A percentile compares a stretch with the other conserved stretches of the same genome.
Conservation (phyloP, 2,329 filamentous ascomycete genomes). For the Alternaria rosae region DNA sequence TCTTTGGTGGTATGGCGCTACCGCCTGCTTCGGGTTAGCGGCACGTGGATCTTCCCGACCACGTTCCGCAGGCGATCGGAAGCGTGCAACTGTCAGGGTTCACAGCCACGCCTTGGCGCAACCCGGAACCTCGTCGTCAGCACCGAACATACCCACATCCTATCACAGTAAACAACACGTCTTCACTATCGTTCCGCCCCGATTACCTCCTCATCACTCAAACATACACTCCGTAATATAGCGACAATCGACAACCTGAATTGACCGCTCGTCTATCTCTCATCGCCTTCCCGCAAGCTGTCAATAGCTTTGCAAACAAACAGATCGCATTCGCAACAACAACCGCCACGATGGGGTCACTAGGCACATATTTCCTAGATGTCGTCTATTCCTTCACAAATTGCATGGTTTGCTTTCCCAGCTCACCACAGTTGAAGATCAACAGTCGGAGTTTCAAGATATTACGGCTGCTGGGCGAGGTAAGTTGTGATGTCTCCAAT, state of each 20-base stretch:
- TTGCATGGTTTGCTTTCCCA: slow-evolving; percentile 96
- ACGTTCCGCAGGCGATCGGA: background rate
- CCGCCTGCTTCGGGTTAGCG: background rate
- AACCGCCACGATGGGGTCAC: slow-evolving; percentile 39
- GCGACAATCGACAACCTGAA: background rate
- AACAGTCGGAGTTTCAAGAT: slow-evolving; percentile 97
- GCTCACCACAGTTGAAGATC: slow-evolving; percentile 92
- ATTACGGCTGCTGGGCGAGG: slow-evolving; percentile 88
- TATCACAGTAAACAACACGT: slow-evolving; percentile 27
- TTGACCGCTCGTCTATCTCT: slow-evolving; percentile 19
- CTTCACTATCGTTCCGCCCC: background rate
- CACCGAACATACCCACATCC: slow-evolving; percentile 25
- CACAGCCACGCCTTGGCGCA: slow-evolving; percentile 32
- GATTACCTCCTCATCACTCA: background rate
- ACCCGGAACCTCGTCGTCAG: slow-evolving; percentile 32
- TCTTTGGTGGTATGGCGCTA: background rate
- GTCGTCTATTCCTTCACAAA: slow-evolving; percentile 90
- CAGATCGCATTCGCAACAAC: slow-evolving; percentile 5
- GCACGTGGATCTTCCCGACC: background rate
- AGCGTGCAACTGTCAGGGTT: background rate
- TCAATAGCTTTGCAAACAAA: slow-evolving; percentile 24
- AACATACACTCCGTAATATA: background rate
- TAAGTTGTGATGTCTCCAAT: slow-evolving; percentile 51
- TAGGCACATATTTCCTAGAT: slow-evolving; percentile 75
- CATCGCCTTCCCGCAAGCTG: slow-evolving; percentile 25